Evolutionary conservation across 352 stramenopile species (phyloP), one percentile per base, ranked within the genome.

Genomic region (Pythium brachiatum): DNA sequence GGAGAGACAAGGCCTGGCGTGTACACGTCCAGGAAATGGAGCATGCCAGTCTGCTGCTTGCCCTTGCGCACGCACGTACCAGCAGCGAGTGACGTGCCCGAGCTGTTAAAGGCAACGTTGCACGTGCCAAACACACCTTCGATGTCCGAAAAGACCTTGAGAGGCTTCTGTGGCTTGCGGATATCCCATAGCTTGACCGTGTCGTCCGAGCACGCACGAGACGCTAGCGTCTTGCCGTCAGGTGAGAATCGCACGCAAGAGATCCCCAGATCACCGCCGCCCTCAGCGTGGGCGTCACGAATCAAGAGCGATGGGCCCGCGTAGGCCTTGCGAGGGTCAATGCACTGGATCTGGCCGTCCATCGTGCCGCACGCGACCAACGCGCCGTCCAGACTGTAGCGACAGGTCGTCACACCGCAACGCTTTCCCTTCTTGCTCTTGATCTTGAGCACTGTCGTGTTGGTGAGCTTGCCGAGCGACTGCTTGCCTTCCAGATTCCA

Each of bases 121-220:
- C 83, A 86, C 11, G 80, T 88, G 7, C 79, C 81, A 58, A 89
- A 89, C 7, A 94, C 83, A 9, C 78, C 79, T 32, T 91, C 82
- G 15, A 93, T 74, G 13, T 61, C 69, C 16, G 47, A 39, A 41
- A 86, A 92, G 4, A 71, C 73, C 57, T 94, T 95, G 32, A 94
- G 7, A 18, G 79, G 78, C 25, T 82, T 64, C 13, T 71, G 73
- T 0, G 77, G 52, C 25, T 91, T 88, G 46, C 84, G 81, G 31
- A 93, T 41, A 67, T 95, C 84, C 86, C 84, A 95, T 4, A 95
- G 68, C 57, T 94, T 95, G 43, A 95, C 66, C 3, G 67, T 91
- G 55, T 94, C 83, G 32, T 95, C 86, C 6, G 78, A 68, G 47
- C 82, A 92, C 1, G 84, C 88, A 5, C 86, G 81, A 2, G 86